Evolutionary conservation across 805 yeast species (phyloP), one percentile per base, ranked within the genome.

Genomic region (Ogataea kodamae): DNA sequence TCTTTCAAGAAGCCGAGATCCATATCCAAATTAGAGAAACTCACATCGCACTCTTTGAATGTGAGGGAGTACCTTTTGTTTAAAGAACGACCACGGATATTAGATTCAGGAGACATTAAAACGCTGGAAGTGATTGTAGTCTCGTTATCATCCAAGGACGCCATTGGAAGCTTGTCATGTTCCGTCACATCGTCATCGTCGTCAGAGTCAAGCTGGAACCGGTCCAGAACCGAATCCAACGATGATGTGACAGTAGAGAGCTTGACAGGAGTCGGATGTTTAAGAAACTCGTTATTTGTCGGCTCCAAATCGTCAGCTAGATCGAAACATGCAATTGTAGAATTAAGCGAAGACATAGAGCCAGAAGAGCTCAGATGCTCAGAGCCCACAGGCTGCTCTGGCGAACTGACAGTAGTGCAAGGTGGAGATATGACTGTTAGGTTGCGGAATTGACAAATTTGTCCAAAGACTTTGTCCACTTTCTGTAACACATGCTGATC

Each of bases 81-180:
- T n/a, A 52, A 25, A 9, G 40, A 33, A 12, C 32, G 30, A 3
- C 44, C 32, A 9, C 54, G 46, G 3, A 76, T 70, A 34, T 72
- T 77, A 24, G 67, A 70, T 5, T 68, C 74, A 9, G 67, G 54
- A 3, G 59, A 52, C 45, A 70, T 65, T 25, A 67, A 25, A 3
- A 60, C 49, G 10, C 68, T 39, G 10, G 52, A 35, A 2, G 41
- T 41, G 10, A 43, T 24, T 1, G 48, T 45, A 14, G 39, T 33
- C 4, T 37, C 39, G n/a, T 26, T 37, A 9, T 30, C 39, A 17
- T 39, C 36, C 5, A 28, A 18, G 8, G 4, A 2, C 10, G 15
- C 20, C 22, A 12, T 23, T 18, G 18, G 26, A n/a, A 11, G 7
- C 15, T 28, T 16, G 2, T 21, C 27, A n/a, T n/a, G n/a, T n/a